A percentile compares a stretch with the other conserved stretches of the same genome.
phyloP scores from a whole-genome alignment of 345 rosid species.

The Arabidopsis suecica region DNA sequence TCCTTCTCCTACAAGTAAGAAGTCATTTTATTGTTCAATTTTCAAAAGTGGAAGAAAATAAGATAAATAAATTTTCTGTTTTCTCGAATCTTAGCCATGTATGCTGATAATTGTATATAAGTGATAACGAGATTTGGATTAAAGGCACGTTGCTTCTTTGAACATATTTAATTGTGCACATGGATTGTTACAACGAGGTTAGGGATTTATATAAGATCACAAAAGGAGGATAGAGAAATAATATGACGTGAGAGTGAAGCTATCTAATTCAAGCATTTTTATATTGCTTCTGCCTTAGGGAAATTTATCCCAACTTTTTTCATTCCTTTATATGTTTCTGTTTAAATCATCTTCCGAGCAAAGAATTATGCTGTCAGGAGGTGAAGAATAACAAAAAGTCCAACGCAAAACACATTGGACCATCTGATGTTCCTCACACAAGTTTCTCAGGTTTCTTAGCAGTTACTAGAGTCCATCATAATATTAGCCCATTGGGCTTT shows the following conservation, averaged over 20 bases:
- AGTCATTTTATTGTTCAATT: too few relatives aligned
- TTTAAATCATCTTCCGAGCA: slow-evolving; percentile 10
- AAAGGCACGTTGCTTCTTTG: background rate
- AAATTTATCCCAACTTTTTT: slow-evolving; percentile 8
- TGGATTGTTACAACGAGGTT: background rate
- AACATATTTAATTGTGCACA: slow-evolving; percentile 7
- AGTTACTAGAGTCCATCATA: background rate
- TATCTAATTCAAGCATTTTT: slow-evolving; percentile 34
- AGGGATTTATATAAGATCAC: slow-evolving; percentile 15
- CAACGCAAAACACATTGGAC: slow-evolving; percentile 24
- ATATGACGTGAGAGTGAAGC: slow-evolving; percentile 5
- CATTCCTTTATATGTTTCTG: slow-evolving; percentile 10
- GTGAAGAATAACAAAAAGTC: background rate
- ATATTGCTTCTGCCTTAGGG: slow-evolving; percentile 37
- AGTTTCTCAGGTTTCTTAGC: slow-evolving; percentile 6
- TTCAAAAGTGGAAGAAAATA: background rate
- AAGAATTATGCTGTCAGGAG: slow-evolving; percentile 38
- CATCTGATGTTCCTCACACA: slow-evolving; percentile 13
- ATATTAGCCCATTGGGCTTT: slow-evolving; percentile 19
- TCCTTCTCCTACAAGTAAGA: slow-evolving; percentile 21
- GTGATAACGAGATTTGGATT: background rate
- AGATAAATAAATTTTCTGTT: background rate
- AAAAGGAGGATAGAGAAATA: background rate
- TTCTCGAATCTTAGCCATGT: slow-evolving; percentile 30
- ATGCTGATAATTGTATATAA: background rate